These are phyloP conservation scores for Scedosporium boydii DNA, from an alignment of 2,329 filamentous ascomycete genomes.

Conservation along the genomic window DNA sequence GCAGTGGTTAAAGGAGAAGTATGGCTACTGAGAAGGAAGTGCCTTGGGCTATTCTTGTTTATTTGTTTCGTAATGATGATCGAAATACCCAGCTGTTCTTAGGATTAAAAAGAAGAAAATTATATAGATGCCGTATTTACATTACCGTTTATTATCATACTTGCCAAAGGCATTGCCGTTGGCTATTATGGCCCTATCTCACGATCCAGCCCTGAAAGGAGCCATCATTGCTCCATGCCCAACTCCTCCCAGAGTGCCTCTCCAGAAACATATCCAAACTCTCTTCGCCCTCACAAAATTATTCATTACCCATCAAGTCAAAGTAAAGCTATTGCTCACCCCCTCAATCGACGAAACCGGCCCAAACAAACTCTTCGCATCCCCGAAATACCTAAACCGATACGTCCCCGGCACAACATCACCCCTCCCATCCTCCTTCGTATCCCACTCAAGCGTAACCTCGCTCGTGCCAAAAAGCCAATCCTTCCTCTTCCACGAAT, in stretches of 20 bases:
- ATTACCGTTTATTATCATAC: background rate
- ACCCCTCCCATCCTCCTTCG: conserved; percentile 41
- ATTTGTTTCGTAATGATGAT: background rate
- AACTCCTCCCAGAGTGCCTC: background rate
- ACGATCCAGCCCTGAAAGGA: background rate
- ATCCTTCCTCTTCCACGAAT: conserved; percentile 67
- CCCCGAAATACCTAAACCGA: conserved; percentile 74
- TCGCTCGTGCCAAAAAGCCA: conserved; percentile 63
- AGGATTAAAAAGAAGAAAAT: background rate
- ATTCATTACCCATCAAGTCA: background rate
- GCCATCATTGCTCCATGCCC: background rate
- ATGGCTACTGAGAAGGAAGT: background rate
- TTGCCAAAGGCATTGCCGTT: background rate
- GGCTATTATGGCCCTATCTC: background rate
- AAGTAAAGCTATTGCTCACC: conserved; percentile 44
- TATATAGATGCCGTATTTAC: background rate
- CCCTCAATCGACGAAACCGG: conserved; percentile 63
- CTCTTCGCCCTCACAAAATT: background rate
- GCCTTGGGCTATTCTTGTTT: background rate
- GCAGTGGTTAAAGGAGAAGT: conserved; percentile 2
- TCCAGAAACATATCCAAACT: background rate
- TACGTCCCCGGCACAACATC: conserved; percentile 59
- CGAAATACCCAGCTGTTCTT: background rate
- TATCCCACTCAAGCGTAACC: conserved; percentile 68
- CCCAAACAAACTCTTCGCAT: conserved; percentile 57